Evolutionary conservation across 441 rosid genomes (phyloP), one percentile per base, ranked within the genome.

Genomic region (Euphorbia corollata): DNA sequence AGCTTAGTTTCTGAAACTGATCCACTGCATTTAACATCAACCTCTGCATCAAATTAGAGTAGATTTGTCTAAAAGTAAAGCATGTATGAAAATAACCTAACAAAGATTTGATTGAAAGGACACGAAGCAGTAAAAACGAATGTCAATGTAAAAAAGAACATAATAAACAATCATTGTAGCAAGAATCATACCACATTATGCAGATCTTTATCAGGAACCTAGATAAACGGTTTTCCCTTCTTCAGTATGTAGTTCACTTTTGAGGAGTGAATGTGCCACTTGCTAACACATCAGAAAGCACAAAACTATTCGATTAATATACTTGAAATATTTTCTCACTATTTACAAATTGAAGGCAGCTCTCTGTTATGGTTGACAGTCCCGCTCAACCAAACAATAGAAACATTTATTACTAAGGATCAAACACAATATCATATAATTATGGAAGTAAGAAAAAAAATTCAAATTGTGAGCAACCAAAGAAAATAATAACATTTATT

Each of bases 201-300:
- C 19, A 77, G 65, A 43, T 90, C 98, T 27, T 83, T 79, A 70
- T 90, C 95, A 0, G 91, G 89, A 20, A 90, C 86, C 96, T 94
- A 93, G 41, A 93, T 79, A 75, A 82, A 89, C 0, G 95, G 97
- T 77, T 77, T 90, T 64, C 93, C 96, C 75, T 80, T 82, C 78
- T 77, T 86, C 43, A 87, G 68, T 59, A 89, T 80, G 74, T 93
- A 90, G 78, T 85, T 89, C 27, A 89, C 87, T 81, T 93, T 93
- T 39, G 99, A 89, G 71, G 88, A 80, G 79, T 85, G 80, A 54
- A 93, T 64, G 30, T 73, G 84, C 69, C 71, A 83, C 81, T 85
- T 84, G 84, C 98, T 90, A 71, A 51, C 60, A 80, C 71, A 71
- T 23, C 20, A 39, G 32, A 27, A 27, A 27, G 32, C 32, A 36